Conservation (phyloP, 2,329 filamentous ascomycete genomes). For the Moelleriella libera region DNA sequence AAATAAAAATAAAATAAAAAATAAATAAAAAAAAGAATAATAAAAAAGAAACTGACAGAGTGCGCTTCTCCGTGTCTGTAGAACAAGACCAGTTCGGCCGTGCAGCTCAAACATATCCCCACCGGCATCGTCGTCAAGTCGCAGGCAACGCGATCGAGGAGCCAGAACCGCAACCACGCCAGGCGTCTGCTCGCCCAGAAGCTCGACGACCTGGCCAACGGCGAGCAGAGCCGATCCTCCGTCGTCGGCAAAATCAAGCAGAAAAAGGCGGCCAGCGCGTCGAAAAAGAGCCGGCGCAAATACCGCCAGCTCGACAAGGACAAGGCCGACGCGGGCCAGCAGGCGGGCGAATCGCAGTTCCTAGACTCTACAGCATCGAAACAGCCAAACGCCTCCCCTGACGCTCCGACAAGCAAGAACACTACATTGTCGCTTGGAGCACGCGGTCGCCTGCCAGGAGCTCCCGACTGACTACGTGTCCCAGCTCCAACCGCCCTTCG, state of each 20-base stretch:
- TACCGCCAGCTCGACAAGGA: constrained; percentile 48
- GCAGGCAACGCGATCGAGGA: constrained; percentile 76
- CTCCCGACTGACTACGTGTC: too few species aligned
- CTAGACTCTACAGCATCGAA: not conserved
- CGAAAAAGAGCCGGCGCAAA: constrained; percentile 74
- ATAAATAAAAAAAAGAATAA: too few species aligned
- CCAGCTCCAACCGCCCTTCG: too few species aligned
- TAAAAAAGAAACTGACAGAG: too few species aligned
- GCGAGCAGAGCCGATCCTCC: constrained; percentile 50
- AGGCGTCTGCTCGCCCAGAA: constrained; percentile 61
- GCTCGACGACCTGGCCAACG: constrained; percentile 59
- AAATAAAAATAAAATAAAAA: too few species aligned
- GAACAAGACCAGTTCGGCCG: constrained; percentile 95
- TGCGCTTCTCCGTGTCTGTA: too few species aligned
- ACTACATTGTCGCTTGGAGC: too few species aligned
- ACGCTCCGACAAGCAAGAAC: too few species aligned
- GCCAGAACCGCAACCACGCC: constrained; percentile 78
- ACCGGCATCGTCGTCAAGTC: constrained; percentile 90
- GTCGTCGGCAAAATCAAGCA: constrained; percentile 49
- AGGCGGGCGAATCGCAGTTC: not conserved
- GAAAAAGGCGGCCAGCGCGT: constrained; percentile 59
- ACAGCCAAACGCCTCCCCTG: too few species aligned
- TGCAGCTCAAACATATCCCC: constrained; percentile 80
- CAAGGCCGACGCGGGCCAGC: constrained; percentile 14
- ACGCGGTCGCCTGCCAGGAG: too few species aligned